Percentiles rank a stretch among this genome's conserved stretches.
phyloP scores from a whole-genome alignment of 345 rosid species.

The Raphanus sativus region DNA sequence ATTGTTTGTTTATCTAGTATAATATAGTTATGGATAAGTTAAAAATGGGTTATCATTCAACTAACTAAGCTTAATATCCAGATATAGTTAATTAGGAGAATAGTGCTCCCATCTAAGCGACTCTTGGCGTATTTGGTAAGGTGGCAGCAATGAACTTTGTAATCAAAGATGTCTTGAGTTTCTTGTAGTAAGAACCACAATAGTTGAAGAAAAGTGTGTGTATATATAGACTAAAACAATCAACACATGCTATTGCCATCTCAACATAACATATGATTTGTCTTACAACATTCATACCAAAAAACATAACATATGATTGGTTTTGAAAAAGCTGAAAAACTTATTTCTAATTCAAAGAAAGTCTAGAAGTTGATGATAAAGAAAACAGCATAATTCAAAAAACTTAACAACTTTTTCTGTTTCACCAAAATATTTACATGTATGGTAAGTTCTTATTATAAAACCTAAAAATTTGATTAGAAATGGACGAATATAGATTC shows the following conservation, averaged over 20 bases:
- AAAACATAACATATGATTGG: background rate
- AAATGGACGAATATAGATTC: background rate
- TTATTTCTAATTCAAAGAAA: background rate
- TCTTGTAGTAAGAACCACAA: conserved; percentile 10
- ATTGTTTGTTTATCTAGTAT: conserved; percentile 6
- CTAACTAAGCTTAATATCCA: background rate
- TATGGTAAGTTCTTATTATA: too few species aligned
- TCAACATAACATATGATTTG: background rate
- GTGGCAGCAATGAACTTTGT: background rate
- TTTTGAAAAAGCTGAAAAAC: background rate
- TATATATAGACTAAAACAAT: background rate
- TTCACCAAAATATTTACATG: too few species aligned
- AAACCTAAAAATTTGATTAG: background rate
- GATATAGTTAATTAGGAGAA: conserved; percentile 6
- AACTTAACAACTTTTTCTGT: too few species aligned
- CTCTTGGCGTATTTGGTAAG: conserved; percentile 30
- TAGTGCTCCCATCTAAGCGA: conserved; percentile 8
- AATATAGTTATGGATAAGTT: conserved; percentile 1
- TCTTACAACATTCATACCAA: background rate
- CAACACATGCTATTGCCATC: conserved; percentile 16
- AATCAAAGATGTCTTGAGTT: background rate
- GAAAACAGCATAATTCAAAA: background rate
- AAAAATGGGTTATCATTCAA: background rate
- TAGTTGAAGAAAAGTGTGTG: background rate
- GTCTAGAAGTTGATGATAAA: background rate